Conservation (phyloP, 164 flowering plant species). For the Magnolia changhungtana region DNA sequence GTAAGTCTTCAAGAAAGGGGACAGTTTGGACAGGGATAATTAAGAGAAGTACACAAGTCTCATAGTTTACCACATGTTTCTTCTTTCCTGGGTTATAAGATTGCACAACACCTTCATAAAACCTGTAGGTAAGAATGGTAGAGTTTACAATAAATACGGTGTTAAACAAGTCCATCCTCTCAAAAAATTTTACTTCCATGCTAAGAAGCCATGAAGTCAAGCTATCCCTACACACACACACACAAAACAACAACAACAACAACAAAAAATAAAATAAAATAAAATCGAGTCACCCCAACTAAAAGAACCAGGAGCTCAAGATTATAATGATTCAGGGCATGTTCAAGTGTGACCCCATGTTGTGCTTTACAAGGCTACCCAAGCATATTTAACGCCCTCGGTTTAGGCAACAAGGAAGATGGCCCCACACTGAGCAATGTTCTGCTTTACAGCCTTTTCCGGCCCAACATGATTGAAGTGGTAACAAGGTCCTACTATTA, state of each 20-base stretch:
- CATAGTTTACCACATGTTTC: slow-evolving; percentile 71
- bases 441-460: no score
- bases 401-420: neutral
- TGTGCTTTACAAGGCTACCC: neutral
- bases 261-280: neutral
- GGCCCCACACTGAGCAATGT: neutral
- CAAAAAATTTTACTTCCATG: neutral
- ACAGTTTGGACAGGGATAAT: neutral
- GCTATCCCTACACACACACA: no score
- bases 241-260: neutral
- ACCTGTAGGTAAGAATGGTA: slow-evolving; percentile 44
- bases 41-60: neutral
- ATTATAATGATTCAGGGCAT: neutral
- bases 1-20: neutral
- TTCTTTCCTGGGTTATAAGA: slow-evolving; percentile 62
- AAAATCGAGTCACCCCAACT: neutral
- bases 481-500: neutral
- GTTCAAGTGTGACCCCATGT: neutral
- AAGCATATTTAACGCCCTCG: no score
- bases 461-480: neutral
- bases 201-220: neutral
- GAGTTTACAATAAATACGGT: neutral
- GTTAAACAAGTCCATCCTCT: neutral
- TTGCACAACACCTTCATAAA: slow-evolving; percentile 83
- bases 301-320: neutral